These are phyloP conservation scores for Verticillium nonalfalfae DNA, from an alignment of 2,329 filamentous ascomycete species.

Conservation along the genomic window DNA sequence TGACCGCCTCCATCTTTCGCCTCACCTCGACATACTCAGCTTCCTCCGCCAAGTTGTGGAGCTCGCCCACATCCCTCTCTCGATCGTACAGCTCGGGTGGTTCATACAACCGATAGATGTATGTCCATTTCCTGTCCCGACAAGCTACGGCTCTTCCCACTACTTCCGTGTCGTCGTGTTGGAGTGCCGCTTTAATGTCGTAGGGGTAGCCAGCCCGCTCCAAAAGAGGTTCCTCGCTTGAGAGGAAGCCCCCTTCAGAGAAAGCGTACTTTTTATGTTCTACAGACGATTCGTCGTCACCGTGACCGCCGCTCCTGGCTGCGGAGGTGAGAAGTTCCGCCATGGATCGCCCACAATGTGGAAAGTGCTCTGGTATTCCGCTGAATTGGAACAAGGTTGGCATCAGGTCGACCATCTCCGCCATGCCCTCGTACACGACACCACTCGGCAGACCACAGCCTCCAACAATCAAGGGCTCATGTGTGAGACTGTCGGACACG, in stretches of 20 bases:
- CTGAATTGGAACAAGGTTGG: conserved; percentile 34
- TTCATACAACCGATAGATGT: conserved; percentile 38
- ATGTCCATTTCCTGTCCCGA: conserved; percentile 30
- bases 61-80: conserved; percentile 26
- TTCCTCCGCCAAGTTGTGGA: conserved; percentile 28
- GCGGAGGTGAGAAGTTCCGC: conserved; percentile 1
- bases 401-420: conserved; percentile 38
- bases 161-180: conserved; percentile 34
- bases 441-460: conserved; percentile 30
- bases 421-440: conserved; percentile 24
- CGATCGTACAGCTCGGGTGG: conserved; percentile 34
- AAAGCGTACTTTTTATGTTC: conserved; percentile 33
- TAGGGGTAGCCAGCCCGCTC: conserved; percentile 37
- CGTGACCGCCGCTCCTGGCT: not conserved
- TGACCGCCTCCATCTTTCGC: conserved; percentile 19
- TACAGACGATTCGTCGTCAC: not conserved
- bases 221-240: conserved; percentile 34
- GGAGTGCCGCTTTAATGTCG: conserved; percentile 36
- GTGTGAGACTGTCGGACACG: conserved; percentile 31
- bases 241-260: conserved; percentile 37
- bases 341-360: conserved; percentile 19
- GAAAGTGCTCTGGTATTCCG: conserved; percentile 27
- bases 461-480: conserved; percentile 36
- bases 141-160: conserved; percentile 35
- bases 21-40: conserved; percentile 15